Evolutionary conservation across 345 rosid genomes (phyloP).

Genomic region (Toxicodendron radicans): DNA sequence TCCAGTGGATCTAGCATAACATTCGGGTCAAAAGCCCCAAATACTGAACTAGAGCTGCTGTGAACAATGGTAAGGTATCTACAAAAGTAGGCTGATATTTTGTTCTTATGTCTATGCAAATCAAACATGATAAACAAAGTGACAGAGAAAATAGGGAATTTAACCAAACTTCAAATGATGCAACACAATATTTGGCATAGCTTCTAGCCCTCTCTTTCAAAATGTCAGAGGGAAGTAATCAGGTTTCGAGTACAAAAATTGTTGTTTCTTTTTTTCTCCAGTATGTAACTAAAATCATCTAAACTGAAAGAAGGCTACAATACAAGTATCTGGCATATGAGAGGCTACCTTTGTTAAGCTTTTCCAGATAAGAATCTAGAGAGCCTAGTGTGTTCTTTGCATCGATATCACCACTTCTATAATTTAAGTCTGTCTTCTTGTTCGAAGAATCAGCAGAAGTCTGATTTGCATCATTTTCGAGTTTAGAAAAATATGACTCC

Average conservation of each 20-base stretch:
- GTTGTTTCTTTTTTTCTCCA: background rate
- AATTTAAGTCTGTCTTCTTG: conserved; percentile 8
- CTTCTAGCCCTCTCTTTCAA: background rate
- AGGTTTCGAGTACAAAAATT: background rate
- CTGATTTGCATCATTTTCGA: conserved; percentile 23
- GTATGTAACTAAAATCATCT: background rate
- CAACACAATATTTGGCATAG: background rate
- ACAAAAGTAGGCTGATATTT: background rate
- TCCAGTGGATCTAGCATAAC: background rate
- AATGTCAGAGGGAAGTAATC: background rate
- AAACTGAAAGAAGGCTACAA: background rate
- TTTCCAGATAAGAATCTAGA: conserved; percentile 57
- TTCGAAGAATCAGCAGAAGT: conserved; percentile 24
- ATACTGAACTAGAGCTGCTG: background rate
- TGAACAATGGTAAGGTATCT: background rate
- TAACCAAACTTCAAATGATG: background rate
- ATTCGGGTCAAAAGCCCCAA: background rate
- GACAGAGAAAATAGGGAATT: background rate
- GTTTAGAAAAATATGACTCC: conserved; percentile 73
- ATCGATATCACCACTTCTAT: conserved; percentile 22
- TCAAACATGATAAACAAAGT: background rate
- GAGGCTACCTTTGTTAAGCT: conserved; percentile 44
- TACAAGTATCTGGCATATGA: background rate
- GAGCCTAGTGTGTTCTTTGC: conserved; percentile 38
- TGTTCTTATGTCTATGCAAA: background rate